These are phyloP conservation scores for Soucietia sequanensis DNA, from an alignment of 805 yeast species.

Conservation along the genomic window DNA sequence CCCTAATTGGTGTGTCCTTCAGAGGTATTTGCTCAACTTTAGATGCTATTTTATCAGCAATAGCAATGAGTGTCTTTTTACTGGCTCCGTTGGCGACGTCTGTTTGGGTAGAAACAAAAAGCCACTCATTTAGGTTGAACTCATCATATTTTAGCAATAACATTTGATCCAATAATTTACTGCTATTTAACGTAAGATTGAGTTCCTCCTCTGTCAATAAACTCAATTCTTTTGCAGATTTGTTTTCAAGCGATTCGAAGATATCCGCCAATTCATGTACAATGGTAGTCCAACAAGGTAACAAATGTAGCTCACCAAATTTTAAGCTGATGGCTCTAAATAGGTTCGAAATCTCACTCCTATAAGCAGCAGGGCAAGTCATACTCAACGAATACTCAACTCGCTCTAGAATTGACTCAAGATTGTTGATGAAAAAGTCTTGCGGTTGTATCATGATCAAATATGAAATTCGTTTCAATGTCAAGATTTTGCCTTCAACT, in stretches of 20 bases:
- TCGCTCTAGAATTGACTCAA: constrained; percentile 47
- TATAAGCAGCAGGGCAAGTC: constrained; percentile 32
- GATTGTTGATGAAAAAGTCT: constrained; percentile 51
- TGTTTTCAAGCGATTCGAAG: constrained; percentile 39
- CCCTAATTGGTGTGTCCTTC: constrained; percentile 36
- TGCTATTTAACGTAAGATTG: constrained; percentile 51
- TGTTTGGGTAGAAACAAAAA: constrained; percentile 70
- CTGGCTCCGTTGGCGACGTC: constrained; percentile 48
- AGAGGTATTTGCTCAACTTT: constrained; percentile 27
- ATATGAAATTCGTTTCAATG: constrained; percentile 63
- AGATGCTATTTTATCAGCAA: constrained; percentile 49
- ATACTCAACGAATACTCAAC: constrained; percentile 29
- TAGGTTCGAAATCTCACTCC: constrained; percentile 49
- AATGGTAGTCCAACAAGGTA: constrained; percentile 68
- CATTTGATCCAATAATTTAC: constrained; percentile 77
- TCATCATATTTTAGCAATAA: constrained; percentile 72
- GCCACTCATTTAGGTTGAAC: constrained; percentile 77
- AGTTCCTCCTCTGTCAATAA: constrained; percentile 37
- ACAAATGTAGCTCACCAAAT: constrained; percentile 61
- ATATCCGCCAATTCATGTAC: constrained; percentile 57
- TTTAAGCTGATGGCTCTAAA: constrained; percentile 65
- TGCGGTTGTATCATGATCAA: constrained; percentile 60
- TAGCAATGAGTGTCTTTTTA: constrained; percentile 25
- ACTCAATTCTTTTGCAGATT: constrained; percentile 19
- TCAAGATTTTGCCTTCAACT: constrained; percentile 47